phyloP scores from a whole-genome alignment of 768 basidiomycete species.

The Serpula lacrymans region DNA sequence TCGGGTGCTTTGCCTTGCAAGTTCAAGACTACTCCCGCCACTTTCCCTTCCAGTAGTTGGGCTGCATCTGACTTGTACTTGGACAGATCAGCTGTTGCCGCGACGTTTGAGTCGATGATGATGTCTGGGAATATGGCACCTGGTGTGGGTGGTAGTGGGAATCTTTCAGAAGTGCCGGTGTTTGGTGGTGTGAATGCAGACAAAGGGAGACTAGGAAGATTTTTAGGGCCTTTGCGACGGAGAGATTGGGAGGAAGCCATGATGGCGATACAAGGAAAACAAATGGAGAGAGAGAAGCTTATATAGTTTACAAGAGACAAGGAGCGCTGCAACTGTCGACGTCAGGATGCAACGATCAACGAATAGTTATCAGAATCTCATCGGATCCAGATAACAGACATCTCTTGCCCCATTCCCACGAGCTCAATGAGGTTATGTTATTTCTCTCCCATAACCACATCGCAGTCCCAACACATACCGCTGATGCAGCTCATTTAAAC shows the following conservation, averaged over 20 bases:
- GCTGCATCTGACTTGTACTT: constrained; percentile 33
- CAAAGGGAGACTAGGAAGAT: constrained; percentile 67
- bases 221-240: constrained; percentile 62
- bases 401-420: no score
- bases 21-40: constrained; percentile 59
- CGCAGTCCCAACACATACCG: no score
- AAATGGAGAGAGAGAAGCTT: no score
- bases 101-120: constrained; percentile 69
- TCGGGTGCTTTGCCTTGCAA: constrained; percentile 33
- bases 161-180: constrained; percentile 61
- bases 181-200: constrained; percentile 76
- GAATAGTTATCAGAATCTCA: no score
- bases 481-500: no score
- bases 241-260: constrained; percentile 35
- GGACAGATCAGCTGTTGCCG: constrained; percentile 29
- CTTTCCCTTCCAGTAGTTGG: constrained; percentile 43
- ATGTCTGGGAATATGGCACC: constrained; percentile 58
- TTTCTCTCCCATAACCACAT: no score
- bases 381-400: no score
- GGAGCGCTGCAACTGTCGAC: no score
- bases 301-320: no score
- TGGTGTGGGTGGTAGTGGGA: constrained; percentile 68
- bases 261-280: not conserved
- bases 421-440: no score
- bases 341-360: no score